Evolutionary conservation across 2,329 filamentous ascomycete species (phyloP), one percentile per base, ranked within the genome.

Genomic region (Orbilia quercus): DNA sequence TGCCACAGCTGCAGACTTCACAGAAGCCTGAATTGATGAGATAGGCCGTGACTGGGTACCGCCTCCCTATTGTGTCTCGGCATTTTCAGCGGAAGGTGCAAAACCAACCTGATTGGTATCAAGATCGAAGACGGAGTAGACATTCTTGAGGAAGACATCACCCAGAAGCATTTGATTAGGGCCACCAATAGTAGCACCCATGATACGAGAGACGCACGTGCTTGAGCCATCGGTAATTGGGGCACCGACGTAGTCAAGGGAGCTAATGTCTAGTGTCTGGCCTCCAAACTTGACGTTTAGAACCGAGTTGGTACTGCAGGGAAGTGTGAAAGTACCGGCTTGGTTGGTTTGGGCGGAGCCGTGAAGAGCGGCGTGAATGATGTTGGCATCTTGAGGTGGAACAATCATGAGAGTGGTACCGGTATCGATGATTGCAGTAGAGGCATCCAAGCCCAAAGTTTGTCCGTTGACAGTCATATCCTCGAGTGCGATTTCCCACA

Each of bases 141-240:
- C 91, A 76, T 96, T 96, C 82, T 96, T 96, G 74, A 96, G 82
- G 77, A 96, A 96, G 0, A 90, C 87, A 76, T 92, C 92, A 1
- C 92, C 92, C 0, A 96, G 81, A n/a, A 96, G 83, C 91, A 55
- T 55, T 31, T 55, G 51, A 31, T 55, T 55, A 4, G 31, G 16
- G 11, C 51, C 51, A 4, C 51, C 51, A 12, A 55, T 23, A 7
- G n/a, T 40, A 16, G 16, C 51, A 5, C 51, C 51, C 51, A 55
- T 55, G 51, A 55, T 55, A 20, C 40, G 38, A 12, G 51, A 55
- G 1, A 55, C 51, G 34, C 51, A 55, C 3, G 51, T 55, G 16
- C n/a, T 40, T 25, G 51, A 55, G 20, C 51, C 51, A 2, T 55
- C n/a, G 16, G 31, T 11, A 18, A 55, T 55, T 22, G 51, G 31